Percentiles rank a stretch among this genome's conserved stretches.
Evolutionary conservation across 2,329 filamentous ascomycete genomes (phyloP).

Genomic region (Colletotrichum nymphaeae): DNA sequence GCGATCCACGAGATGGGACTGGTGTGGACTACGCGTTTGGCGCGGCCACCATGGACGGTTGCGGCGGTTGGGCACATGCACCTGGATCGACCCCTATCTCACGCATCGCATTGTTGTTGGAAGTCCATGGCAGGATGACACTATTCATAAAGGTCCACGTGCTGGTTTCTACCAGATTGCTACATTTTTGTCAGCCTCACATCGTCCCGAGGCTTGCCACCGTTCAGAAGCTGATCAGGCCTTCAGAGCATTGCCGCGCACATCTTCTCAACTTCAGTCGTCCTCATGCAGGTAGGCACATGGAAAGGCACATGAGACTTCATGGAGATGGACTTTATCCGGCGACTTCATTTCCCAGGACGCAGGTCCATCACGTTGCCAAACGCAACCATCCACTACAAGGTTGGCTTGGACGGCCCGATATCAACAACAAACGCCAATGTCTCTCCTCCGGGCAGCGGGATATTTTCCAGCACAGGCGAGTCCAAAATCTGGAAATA

Average conservation of each 20-base stretch:
- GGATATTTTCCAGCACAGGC: not conserved
- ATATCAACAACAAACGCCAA: not conserved
- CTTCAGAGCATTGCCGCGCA: not conserved
- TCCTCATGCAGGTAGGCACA: not conserved
- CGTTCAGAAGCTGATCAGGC: not conserved
- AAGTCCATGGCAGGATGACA: not conserved
- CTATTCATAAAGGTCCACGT: not conserved
- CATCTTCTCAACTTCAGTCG: not conserved
- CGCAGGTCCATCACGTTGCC: not conserved
- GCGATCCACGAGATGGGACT: not conserved
- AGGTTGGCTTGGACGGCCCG: constrained; percentile 9
- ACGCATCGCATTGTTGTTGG: not conserved
- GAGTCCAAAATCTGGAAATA: not conserved
- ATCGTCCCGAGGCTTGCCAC: not conserved
- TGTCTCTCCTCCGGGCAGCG: constrained; percentile 1
- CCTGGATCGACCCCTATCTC: not conserved
- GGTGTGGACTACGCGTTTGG: constrained; percentile 18
- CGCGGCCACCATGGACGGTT: constrained; percentile 7
- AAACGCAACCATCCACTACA: not conserved
- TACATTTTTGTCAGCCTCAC: not conserved
- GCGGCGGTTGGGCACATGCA: constrained; percentile 2
- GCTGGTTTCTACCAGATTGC: not conserved
- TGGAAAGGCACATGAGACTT: not conserved
- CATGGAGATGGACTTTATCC: not conserved
- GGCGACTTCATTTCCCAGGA: not conserved